A percentile compares a stretch with the other conserved stretches of the same genome.
Evolutionary conservation across 805 yeast species (phyloP).

Genomic region (Candida silvicultrix): DNA sequence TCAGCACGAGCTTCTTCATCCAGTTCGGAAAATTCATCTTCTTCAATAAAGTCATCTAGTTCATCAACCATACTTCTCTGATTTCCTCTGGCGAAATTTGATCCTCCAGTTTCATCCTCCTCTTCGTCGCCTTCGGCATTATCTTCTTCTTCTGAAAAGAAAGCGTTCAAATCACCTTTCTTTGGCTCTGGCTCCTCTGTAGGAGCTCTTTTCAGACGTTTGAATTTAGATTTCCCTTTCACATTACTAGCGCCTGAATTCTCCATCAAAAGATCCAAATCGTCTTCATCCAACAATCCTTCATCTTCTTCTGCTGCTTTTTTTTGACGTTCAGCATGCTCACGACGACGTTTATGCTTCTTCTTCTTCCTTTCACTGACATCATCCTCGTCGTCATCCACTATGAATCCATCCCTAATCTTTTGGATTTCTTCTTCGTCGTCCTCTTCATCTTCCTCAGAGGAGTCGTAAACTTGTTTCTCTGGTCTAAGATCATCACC

Average conservation of each 20-base stretch:
- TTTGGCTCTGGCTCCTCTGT: conserved; percentile 27
- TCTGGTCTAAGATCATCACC: conserved; percentile 33
- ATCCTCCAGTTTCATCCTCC: conserved; percentile 26
- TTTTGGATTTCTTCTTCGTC: conserved; percentile 85
- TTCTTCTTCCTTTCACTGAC: conserved; percentile 38
- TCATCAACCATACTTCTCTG: conserved; percentile 55
- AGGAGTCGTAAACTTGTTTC: conserved; percentile 50
- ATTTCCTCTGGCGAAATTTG: conserved; percentile 20
- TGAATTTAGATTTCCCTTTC: conserved; percentile 45
- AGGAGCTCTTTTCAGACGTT: conserved; percentile 77
- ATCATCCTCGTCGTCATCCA: conserved; percentile 81
- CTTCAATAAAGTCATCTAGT: conserved; percentile 95
- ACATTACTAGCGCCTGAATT: conserved; percentile 66
- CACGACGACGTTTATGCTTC: conserved; percentile 28
- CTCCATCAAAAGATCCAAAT: conserved; percentile 84
- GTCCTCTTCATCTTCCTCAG: conserved; percentile 87
- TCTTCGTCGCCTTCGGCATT: conserved; percentile 23
- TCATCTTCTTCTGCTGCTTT: conserved; percentile 45
- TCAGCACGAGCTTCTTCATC: conserved; percentile 55
- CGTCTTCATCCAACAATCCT: conserved; percentile 88
- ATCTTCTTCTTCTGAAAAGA: conserved; percentile 36
- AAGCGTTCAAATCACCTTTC: conserved; percentile 26
- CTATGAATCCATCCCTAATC: conserved; percentile 89
- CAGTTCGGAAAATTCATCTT: conserved; percentile 91
- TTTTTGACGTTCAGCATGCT: conserved; percentile 30